Evolutionary conservation across 108 stramenopile species (phyloP), one percentile per base, ranked within the genome.

Genomic region (Cyclotella atomus): DNA sequence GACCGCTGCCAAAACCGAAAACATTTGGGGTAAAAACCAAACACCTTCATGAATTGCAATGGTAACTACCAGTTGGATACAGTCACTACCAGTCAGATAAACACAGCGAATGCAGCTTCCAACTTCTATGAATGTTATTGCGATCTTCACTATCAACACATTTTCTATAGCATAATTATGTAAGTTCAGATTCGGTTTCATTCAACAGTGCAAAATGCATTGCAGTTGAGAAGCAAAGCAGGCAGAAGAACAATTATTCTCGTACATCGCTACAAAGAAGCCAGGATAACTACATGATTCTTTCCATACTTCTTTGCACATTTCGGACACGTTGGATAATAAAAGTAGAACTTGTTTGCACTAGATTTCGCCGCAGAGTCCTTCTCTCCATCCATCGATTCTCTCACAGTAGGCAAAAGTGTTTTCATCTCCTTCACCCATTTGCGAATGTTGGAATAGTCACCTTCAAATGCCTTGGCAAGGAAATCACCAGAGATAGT

Each of bases 221-320:
- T n/a, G n/a, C n/a, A n/a, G n/a, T n/a, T n/a, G n/a, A n/a, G n/a
- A n/a, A n/a, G n/a, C n/a, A n/a, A n/a, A n/a, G n/a, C n/a, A n/a
- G n/a, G n/a, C n/a, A n/a, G n/a, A n/a, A n/a, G n/a, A n/a, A n/a
- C n/a, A n/a, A n/a, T n/a, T n/a, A n/a, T n/a, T n/a, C n/a, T n/a
- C n/a, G n/a, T n/a, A n/a, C n/a, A n/a, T n/a, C n/a, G n/a, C 38
- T 41, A 41, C 38, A 52, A 23, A 52, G 52, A 19, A 3, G 65
- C 76, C 34, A 77, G 29, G 10, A 77, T 33, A 12, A 77, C 76
- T 25, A 77, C 76, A 62, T 77, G 59, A 65, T 63, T 71, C 23
- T 77, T 77, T 30, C 76, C 76, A 64, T 50, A 77, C 24, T 62
- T 71, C 68, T 77, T 70, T 19, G 69, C 69, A 49, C 76, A 77